Evolutionary conservation across 1,284 basidiomycete species (phyloP), one percentile per base, ranked within the genome.

Genomic region (Ceratobasidium sp.): DNA sequence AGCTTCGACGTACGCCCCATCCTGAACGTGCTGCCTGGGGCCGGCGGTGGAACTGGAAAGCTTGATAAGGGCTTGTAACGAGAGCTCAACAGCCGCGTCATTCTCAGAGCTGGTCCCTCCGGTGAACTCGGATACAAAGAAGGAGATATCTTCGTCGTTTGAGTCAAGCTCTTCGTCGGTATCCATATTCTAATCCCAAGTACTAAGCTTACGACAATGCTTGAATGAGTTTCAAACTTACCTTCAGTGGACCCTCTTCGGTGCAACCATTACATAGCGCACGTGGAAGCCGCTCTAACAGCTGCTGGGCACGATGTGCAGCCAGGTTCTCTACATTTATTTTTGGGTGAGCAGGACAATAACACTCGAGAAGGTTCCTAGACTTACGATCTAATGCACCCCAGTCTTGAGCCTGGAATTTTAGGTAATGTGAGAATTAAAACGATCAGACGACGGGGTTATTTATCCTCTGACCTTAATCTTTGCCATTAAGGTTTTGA

Each of bases 401-500:
- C 78, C 78, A 78, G 42, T 78, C 78, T 23, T 54, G 77, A 17
- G 73, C 46, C 73, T 76, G 42, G 3, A 50, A 23, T 2, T 64
- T 56, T 40, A n/a, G 1, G 44, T 13, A 48, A 20, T 5, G 10
- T 69, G 5, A 69, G 52, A 13, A 38, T 10, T 42, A 20, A 7
- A 50, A 15, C 40, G 3, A 42, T 15, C 38, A 28, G 44, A 13
- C 44, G 44, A 46, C n/a, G n/a, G 44, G 5, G 44, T 13, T 6
- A 13, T 46, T 13, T 46, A 46, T n/a, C n/a, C n/a, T n/a, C 44
- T 46, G 13, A 46, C 91, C 87, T 91, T 91, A 65, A 91, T 80
- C 77, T 91, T 92, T 4, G 91, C 90, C 90, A 92, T 92, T 48
- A 92, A 81, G 0, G 89, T 90, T 82, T 92, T 92, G 81, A 92